These are phyloP conservation scores for Microsporum ferrugineum DNA, from an alignment of 2,329 filamentous ascomycete species.

Conservation along the genomic window DNA sequence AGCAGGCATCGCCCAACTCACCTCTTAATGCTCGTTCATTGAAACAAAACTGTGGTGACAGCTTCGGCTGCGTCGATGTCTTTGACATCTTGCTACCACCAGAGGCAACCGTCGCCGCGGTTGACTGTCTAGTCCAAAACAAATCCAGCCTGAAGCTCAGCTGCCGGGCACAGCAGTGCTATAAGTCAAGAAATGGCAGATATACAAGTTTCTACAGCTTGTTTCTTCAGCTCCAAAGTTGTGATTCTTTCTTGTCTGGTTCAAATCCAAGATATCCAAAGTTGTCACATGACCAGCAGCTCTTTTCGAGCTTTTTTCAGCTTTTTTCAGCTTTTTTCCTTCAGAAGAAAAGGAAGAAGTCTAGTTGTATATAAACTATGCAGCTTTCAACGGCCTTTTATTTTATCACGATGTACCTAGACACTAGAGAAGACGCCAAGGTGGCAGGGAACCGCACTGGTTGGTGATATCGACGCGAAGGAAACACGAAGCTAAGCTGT, in stretches of 20 bases:
- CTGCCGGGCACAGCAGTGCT: slow-evolving; percentile 2
- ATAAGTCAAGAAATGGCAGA: neutral
- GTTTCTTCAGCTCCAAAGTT: neutral
- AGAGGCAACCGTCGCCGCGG: slow-evolving; percentile 17
- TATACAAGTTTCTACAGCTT: neutral
- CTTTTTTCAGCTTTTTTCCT: neutral
- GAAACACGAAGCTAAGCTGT: slow-evolving; percentile 2
- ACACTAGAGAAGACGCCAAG: neutral
- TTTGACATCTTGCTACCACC: slow-evolving; percentile 26
- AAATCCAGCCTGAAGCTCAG: slow-evolving; percentile 29
- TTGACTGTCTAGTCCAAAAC: slow-evolving; percentile 26
- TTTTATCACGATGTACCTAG: neutral
- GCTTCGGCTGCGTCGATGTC: slow-evolving; percentile 37
- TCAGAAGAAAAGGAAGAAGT: too few species aligned
- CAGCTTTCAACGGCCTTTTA: neutral
- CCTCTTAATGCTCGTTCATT: slow-evolving; percentile 57
- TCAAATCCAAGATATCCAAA: neutral
- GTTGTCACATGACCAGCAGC: neutral
- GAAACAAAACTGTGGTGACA: slow-evolving; percentile 70
- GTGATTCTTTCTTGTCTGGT: neutral
- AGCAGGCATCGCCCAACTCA: slow-evolving; percentile 27
- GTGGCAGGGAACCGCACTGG: slow-evolving; percentile 3
- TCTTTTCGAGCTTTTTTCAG: neutral
- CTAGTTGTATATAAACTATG: too few species aligned
- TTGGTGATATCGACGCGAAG: slow-evolving; percentile 4